A percentile compares a stretch with the other conserved stretches of the same genome.
Conservation (phyloP, 495 filamentous ascomycete species). For the Penicillium soppii region DNA sequence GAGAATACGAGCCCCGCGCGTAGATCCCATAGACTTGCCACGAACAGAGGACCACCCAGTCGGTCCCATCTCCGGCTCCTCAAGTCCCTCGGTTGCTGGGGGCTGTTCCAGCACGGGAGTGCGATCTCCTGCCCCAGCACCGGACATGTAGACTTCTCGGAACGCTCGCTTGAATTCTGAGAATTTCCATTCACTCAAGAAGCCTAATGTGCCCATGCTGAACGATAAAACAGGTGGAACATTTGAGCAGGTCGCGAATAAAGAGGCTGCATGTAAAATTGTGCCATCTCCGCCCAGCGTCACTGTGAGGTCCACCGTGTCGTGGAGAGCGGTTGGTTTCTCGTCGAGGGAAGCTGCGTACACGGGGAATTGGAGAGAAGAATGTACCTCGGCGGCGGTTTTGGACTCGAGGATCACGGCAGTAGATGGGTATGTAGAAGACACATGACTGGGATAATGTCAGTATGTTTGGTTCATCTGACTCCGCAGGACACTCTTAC, state of each 20-base stretch:
- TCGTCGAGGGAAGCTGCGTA: slow-evolving; percentile 50
- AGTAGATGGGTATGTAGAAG: slow-evolving; percentile 73
- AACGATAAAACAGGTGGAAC: slow-evolving; percentile 94
- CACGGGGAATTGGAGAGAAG: slow-evolving; percentile 73
- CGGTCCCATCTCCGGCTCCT: slow-evolving; percentile 29
- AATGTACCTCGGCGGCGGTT: slow-evolving; percentile 70
- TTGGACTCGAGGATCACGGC: slow-evolving; percentile 80
- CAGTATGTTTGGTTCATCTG: neutral
- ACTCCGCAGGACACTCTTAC: slow-evolving; percentile 25
- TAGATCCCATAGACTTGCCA: slow-evolving; percentile 78
- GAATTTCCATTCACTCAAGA: slow-evolving; percentile 96
- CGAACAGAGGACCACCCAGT: slow-evolving; percentile 70
- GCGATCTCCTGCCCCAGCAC: slow-evolving; percentile 59
- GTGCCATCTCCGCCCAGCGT: slow-evolving; percentile 96
- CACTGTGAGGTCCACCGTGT: slow-evolving; percentile 82
- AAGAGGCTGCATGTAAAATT: slow-evolving; percentile 84
- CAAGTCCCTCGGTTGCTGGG: slow-evolving; percentile 14
- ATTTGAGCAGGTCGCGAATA: slow-evolving; percentile 77
- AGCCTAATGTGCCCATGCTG: slow-evolving; percentile 94
- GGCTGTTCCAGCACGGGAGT: slow-evolving; percentile 32
- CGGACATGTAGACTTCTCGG: slow-evolving; percentile 90
- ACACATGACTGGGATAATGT: slow-evolving; percentile 60
- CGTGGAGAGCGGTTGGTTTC: slow-evolving; percentile 41
- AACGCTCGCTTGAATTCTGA: slow-evolving; percentile 86
- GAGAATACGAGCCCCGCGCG: slow-evolving; percentile 72